Conservation (phyloP, 2,329 filamentous ascomycete species). For the Gnomoniopsis smithogilvyi region DNA sequence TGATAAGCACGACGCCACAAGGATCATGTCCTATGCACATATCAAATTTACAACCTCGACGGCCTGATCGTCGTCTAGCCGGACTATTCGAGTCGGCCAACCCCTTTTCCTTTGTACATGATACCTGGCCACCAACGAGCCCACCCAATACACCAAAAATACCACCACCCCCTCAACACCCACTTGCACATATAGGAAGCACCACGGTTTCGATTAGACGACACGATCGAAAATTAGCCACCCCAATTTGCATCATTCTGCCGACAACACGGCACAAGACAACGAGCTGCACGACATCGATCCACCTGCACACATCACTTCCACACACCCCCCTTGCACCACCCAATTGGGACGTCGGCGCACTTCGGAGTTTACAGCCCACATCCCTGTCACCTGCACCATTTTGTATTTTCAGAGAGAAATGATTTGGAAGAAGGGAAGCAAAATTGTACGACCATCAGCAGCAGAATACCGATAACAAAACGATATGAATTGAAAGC, state of each 20-base stretch:
- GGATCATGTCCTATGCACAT: not conserved
- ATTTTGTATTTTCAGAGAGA: too few species aligned
- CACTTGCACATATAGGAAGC: not conserved
- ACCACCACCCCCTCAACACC: not conserved
- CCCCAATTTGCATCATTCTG: not conserved
- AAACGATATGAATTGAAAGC: not conserved
- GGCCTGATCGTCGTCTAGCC: not conserved
- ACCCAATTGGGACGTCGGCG: too few species aligned
- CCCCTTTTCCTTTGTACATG: slow-evolving; percentile 15
- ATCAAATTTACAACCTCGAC: slow-evolving; percentile 1
- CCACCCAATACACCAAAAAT: not conserved
- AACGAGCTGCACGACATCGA: not conserved
- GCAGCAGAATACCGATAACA: not conserved
- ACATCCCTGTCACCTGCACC: too few species aligned
- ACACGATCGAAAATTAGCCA: not conserved
- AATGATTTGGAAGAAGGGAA: too few species aligned
- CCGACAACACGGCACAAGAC: not conserved
- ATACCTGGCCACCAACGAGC: slow-evolving; percentile 16
- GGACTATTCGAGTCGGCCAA: not conserved
- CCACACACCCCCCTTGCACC: too few species aligned
- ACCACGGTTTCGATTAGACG: slow-evolving; percentile 1
- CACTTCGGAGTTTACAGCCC: too few species aligned
- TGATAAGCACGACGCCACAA: slow-evolving; percentile 44
- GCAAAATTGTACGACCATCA: too few species aligned
- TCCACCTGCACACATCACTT: not conserved